Conservation (phyloP, 2,329 filamentous ascomycete species). For the Penicillium freii region DNA sequence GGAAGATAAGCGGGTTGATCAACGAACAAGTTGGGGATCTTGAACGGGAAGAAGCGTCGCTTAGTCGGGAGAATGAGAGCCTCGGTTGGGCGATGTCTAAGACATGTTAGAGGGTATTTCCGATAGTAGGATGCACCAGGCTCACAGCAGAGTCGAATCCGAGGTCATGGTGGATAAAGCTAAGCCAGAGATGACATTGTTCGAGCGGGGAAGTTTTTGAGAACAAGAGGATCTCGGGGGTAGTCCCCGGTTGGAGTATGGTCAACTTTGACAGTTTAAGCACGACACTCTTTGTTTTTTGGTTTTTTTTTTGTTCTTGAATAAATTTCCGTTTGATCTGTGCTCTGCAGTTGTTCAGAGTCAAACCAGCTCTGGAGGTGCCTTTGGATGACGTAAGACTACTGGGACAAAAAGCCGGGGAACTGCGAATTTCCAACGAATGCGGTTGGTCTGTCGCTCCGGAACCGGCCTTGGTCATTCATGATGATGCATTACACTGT, state of each 20-base stretch:
- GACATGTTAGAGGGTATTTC: conserved; percentile 3
- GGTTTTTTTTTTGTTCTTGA: not conserved
- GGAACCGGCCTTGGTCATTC: conserved; percentile 9
- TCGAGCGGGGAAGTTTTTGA: conserved; percentile 16
- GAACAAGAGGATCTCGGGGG: conserved; percentile 9
- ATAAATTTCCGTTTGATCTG: conserved; percentile 1
- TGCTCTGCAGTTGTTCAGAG: conserved; percentile 14
- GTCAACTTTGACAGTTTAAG: not conserved
- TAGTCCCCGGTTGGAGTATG: not conserved
- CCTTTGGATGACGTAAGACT: conserved; percentile 39
- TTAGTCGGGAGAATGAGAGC: conserved; percentile 59
- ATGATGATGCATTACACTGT: conserved; percentile 5
- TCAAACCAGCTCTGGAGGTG: conserved; percentile 6
- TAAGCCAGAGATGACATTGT: conserved; percentile 37
- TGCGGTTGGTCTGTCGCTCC: conserved; percentile 18
- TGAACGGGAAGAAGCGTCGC: conserved; percentile 66
- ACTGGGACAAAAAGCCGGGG: conserved; percentile 32
- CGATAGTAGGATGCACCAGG: conserved; percentile 6
- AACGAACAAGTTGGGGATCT: conserved; percentile 63
- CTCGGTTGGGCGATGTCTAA: conserved; percentile 65
- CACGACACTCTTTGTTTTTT: not conserved
- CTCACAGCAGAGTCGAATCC: conserved; percentile 41
- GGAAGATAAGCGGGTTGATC: conserved; percentile 6
- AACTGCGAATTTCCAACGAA: conserved; percentile 24
- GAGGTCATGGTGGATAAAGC: conserved; percentile 41